These are phyloP conservation scores for Cyathus striatus DNA, from an alignment of 768 basidiomycete genomes.

Conservation along the genomic window DNA sequence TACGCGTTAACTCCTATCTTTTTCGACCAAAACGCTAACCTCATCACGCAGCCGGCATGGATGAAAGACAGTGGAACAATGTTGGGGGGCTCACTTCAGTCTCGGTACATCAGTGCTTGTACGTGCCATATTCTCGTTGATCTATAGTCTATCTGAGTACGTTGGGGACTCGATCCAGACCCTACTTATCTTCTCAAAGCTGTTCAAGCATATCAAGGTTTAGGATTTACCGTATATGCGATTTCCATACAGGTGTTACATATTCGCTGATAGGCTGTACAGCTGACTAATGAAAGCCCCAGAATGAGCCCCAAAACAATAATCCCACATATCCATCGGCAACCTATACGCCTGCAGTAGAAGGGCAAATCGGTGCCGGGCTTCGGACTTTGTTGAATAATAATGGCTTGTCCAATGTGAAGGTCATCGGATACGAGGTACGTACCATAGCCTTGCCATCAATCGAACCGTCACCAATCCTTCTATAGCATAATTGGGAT, in stretches of 20 bases:
- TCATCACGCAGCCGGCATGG: conserved; percentile 61
- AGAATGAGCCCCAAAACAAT: conserved; percentile 55
- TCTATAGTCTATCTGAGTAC: neutral
- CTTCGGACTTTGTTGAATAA: conserved; percentile 57
- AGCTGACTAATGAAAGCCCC: neutral
- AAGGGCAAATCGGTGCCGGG: conserved; percentile 52
- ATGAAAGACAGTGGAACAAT: conserved; percentile 68
- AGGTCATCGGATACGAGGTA: conserved; percentile 45
- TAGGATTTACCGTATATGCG: conserved; percentile 61
- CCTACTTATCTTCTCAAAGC: conserved; percentile 69
- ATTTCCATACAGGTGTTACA: conserved; percentile 37
- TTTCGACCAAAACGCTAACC: neutral
- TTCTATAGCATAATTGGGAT: conserved; percentile 64
- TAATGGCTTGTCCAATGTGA: conserved; percentile 53
- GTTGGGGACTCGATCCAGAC: conserved; percentile 31
- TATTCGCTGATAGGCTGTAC: neutral
- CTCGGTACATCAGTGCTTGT: conserved; percentile 37
- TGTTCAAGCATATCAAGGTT: conserved; percentile 58
- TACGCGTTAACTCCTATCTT: conserved; percentile 20
- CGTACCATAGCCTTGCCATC: neutral
- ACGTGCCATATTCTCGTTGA: neutral
- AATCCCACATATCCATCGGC: conserved; percentile 69
- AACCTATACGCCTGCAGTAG: conserved; percentile 44
- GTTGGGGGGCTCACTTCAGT: conserved; percentile 57
- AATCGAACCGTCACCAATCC: neutral